These are phyloP conservation scores for Exophiala oligosperma DNA, from an alignment of 2,329 filamentous ascomycete species.

Conservation along the genomic window DNA sequence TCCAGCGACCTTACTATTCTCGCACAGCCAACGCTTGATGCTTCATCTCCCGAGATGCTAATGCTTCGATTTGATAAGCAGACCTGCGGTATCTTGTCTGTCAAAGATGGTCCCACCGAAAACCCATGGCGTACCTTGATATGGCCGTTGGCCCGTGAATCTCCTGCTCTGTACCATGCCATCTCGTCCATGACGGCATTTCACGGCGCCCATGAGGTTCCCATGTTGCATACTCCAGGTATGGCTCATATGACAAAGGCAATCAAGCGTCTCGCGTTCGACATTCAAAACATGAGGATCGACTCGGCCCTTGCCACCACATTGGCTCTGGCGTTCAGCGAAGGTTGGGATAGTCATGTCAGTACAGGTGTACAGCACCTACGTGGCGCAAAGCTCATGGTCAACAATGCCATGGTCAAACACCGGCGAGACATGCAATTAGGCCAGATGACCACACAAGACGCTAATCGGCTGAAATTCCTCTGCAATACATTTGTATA, in stretches of 20 bases:
- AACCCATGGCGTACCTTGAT: constrained; percentile 71
- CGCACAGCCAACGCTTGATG: constrained; percentile 48
- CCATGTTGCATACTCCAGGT: constrained; percentile 60
- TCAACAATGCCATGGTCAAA: constrained; percentile 58
- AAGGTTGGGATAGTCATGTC: constrained; percentile 70
- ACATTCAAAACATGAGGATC: constrained; percentile 61
- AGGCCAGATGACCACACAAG: constrained; percentile 33
- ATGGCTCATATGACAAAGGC: constrained; percentile 69
- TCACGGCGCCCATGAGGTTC: constrained; percentile 52
- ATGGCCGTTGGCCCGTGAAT: constrained; percentile 67
- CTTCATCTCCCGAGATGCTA: constrained; percentile 61
- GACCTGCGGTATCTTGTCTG: constrained; percentile 69
- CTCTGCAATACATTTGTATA: constrained; percentile 72
- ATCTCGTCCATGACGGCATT: constrained; percentile 69
- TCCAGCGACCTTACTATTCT: constrained; percentile 28
- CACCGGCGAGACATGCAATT: constrained; percentile 38
- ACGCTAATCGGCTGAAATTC: constrained; percentile 57
- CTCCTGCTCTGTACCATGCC: constrained; percentile 66
- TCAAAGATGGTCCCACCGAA: constrained; percentile 68
- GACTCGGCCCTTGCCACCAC: constrained; percentile 67
- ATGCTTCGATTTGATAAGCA: constrained; percentile 63
- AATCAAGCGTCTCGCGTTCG: constrained; percentile 58
- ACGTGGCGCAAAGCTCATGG: constrained; percentile 64
- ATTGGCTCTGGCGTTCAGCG: constrained; percentile 66
- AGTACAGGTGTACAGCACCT: constrained; percentile 69